Base-by-base conservation (phyloP, 1,139 yeast species). In the Scheffersomyces stambukii region DNA sequence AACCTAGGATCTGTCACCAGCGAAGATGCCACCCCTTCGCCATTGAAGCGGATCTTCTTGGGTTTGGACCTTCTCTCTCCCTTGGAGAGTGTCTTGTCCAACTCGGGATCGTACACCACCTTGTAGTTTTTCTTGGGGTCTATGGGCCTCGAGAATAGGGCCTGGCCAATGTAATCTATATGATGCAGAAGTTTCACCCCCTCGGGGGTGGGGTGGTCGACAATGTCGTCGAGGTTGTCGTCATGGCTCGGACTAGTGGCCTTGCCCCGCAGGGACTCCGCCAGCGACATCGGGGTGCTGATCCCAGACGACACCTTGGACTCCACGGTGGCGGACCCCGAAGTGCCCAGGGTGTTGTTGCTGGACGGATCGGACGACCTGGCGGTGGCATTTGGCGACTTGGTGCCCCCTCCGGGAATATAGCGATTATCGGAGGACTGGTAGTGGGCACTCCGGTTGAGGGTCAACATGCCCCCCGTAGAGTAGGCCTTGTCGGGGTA, bases 31-130 rank as follows among this genome's bases (percentile, higher is more conserved):
- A 49, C 24, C 11, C 47, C 60, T 28, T 59, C 68, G 28, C 61
- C 63, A 36, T 54, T 58, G 40, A 51, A 57, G 27, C 63, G 55
- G 30, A 70, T 34, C 54, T 60, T 44, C 55, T 65, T 46, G 34
- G 53, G 41, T 46, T 60, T 36, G 57, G 71, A 27, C 55, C 67
- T 42, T 52, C 50, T 38, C 16, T 62, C 69, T 8, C 43, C 37
- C 35, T 62, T 63, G 10, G 51, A 27, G 11, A 57, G 36, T 4
- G 41, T 19, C 26, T 52, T 52, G 30, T 55, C 61, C 8, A 47
- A 36, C 30, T 79, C 85, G 5, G 84, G 88, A 37, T 83, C 91
- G 40, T 74, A 76, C 3, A 60, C 29, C 2, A 74, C 75, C 34
- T 57, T 55, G 45, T 56, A 58, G 52, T 68, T 57, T 38, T 59